phyloP scores from a whole-genome alignment of 2,329 filamentous ascomycete species.

The Cephalotrichum gorgonifer region DNA sequence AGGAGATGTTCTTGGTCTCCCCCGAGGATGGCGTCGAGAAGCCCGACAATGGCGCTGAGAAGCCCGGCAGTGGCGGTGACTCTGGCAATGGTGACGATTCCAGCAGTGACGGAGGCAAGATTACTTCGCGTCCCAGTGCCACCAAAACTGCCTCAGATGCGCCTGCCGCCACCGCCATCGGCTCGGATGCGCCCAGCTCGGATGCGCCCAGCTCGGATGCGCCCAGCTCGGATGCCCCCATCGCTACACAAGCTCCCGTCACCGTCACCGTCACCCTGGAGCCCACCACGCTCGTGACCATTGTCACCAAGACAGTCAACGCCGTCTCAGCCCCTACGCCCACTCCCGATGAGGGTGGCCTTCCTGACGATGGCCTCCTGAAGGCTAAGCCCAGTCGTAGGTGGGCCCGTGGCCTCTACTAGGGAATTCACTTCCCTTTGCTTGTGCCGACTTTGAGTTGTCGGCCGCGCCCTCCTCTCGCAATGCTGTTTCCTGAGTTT shows the following conservation, averaged over 20 bases:
- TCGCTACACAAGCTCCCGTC: conserved; percentile 9
- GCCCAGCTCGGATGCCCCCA: conserved; percentile 4
- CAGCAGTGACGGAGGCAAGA: not conserved
- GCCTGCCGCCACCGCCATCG: conserved; percentile 9
- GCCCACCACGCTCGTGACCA: conserved; percentile 25
- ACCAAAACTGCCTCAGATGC: conserved; percentile 4
- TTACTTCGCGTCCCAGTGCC: conserved; percentile 1
- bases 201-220: not conserved
- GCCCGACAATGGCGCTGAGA: conserved; percentile 6
- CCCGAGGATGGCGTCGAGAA: conserved; percentile 20
- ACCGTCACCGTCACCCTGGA: conserved; percentile 27
- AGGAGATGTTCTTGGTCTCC: conserved; percentile 31
- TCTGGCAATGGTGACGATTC: conserved; percentile 13
- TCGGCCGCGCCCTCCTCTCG: not conserved
- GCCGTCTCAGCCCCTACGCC: not conserved
- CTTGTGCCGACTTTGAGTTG: not conserved
- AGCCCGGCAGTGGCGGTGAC: too few species aligned
- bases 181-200: not conserved
- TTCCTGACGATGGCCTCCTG: not conserved
- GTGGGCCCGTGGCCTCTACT: conserved; percentile 13
- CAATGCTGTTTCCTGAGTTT: not conserved
- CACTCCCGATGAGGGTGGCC: conserved; percentile 8
- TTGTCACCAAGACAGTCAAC: conserved; percentile 24
- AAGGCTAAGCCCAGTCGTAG: conserved; percentile 6
- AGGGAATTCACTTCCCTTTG: not conserved